A percentile compares a stretch with the other conserved stretches of the same genome.
Evolutionary conservation across 2,329 filamentous ascomycete genomes (phyloP).

Genomic region (Atkinsonella hypoxylon): DNA sequence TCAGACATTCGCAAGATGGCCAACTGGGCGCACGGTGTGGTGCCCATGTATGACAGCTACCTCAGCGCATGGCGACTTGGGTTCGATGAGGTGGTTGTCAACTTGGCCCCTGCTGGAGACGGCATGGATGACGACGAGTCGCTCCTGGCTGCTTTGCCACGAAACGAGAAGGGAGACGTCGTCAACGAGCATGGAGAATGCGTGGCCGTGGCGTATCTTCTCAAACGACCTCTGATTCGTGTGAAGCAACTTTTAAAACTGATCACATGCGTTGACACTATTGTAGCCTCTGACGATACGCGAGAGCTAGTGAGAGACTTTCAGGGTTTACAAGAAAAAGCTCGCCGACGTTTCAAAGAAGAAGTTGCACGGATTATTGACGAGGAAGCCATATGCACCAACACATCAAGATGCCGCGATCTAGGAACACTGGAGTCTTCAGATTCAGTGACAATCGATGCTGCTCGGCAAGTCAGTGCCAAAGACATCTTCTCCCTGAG

Average conservation of each 20-base stretch:
- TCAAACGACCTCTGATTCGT: slow-evolving; percentile 79
- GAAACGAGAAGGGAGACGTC: slow-evolving; percentile 53
- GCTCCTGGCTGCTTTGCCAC: slow-evolving; percentile 45
- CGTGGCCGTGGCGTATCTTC: slow-evolving; percentile 84
- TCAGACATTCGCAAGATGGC: slow-evolving; percentile 61
- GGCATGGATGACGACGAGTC: slow-evolving; percentile 46
- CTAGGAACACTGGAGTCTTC: slow-evolving; percentile 63
- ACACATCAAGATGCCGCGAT: slow-evolving; percentile 69
- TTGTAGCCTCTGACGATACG: slow-evolving; percentile 36
- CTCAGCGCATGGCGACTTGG: slow-evolving; percentile 81
- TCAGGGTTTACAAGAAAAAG: slow-evolving; percentile 62
- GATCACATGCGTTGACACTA: slow-evolving; percentile 54
- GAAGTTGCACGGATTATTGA: slow-evolving; percentile 65
- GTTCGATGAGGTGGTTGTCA: slow-evolving; percentile 90
- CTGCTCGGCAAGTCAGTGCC: slow-evolving; percentile 70
- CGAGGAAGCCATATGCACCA: slow-evolving; percentile 74
- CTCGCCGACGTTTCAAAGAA: slow-evolving; percentile 52
- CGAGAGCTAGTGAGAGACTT: slow-evolving; percentile 38
- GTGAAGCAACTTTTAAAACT: slow-evolving; percentile 81
- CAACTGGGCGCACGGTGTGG: slow-evolving; percentile 68
- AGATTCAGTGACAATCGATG: slow-evolving; percentile 59
- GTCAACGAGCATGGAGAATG: slow-evolving; percentile 69
- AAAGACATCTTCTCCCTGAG: slow-evolving; percentile 85
- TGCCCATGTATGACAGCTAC: slow-evolving; percentile 74
- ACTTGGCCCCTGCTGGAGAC: slow-evolving; percentile 59